Evolutionary conservation across 306 rosid genomes (phyloP), one percentile per base, ranked within the genome.

Genomic region (Trifolium subterraneum): DNA sequence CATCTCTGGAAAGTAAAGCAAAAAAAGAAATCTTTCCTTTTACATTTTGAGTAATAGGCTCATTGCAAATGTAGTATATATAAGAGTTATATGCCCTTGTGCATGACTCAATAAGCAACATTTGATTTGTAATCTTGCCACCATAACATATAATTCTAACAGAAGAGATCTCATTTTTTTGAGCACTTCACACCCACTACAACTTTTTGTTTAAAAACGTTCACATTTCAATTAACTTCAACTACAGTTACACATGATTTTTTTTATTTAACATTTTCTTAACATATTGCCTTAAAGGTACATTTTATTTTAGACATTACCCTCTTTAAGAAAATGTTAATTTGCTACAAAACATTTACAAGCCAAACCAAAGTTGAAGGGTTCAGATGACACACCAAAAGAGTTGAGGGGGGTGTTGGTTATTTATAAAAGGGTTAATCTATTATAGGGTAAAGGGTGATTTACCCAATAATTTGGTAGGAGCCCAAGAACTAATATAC

Each of bases 1-100:
- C 41, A 70, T 12, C 56, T 72, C 83, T 50, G 41, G 60, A 22
- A 73, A 59, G 42, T 20, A 63, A 70, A 61, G 19, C n/a, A n/a
- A 27, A 29, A 64, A 63, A 18, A 39, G 6, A 12, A 33, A 18
- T 38, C 61, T 15, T 39, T 52, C 33, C 9, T 42, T 58, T 67
- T 42, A 41, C 22, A 38, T 36, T 16, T 64, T 64, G 10, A 64
- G 69, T 38, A n/a, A n/a, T n/a, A n/a, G n/a, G n/a, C n/a, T n/a
- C n/a, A n/a, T n/a, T n/a, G n/a, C n/a, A n/a, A n/a, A n/a, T n/a
- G n/a, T n/a, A n/a, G n/a, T n/a, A n/a, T n/a, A n/a, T n/a, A n/a
- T n/a, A n/a, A n/a, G n/a, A n/a, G n/a, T n/a, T n/a, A n/a, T n/a
- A n/a, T n/a, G n/a, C n/a, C n/a, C n/a, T n/a, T n/a, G n/a, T n/a